These are phyloP conservation scores for Heliophila coronopifolia DNA, from an alignment of 441 rosid genomes.

Conservation along the genomic window DNA sequence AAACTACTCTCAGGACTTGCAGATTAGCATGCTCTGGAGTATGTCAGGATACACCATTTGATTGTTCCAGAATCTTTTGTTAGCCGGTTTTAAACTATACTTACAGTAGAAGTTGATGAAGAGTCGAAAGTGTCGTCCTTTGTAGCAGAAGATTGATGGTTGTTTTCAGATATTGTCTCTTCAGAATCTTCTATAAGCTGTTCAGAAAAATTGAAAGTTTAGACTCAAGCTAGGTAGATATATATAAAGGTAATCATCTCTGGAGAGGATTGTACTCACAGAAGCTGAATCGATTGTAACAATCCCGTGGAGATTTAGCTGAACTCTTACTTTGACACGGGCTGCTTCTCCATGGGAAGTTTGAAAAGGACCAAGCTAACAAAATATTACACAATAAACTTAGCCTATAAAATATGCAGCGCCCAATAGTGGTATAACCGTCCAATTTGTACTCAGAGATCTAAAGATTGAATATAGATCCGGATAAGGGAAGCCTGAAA, in stretches of 20 bases:
- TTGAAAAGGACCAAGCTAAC: conserved; percentile 59
- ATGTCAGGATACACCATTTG: background rate
- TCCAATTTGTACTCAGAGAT: background rate
- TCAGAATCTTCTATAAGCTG: conserved; percentile 42
- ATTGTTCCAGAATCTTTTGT: conserved; percentile 1
- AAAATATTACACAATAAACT: conserved; percentile 21
- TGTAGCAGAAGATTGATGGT: conserved; percentile 27
- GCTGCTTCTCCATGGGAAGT: conserved; percentile 35
- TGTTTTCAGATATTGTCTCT: conserved; percentile 30
- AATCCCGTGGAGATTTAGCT: conserved; percentile 57
- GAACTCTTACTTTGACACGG: conserved; percentile 55
- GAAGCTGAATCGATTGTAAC: conserved; percentile 49
- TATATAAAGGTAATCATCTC: background rate
- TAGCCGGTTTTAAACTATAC: conserved; percentile 17
- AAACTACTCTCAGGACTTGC: conserved; percentile 5
- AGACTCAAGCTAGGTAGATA: conserved; percentile 10
- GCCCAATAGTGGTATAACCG: background rate
- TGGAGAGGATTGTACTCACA: conserved; percentile 33
- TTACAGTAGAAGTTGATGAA: conserved; percentile 35
- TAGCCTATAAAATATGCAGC: conserved; percentile 1
- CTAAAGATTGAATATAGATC: background rate
- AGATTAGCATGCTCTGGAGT: background rate
- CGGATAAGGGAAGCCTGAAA: background rate
- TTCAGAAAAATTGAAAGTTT: conserved; percentile 16
- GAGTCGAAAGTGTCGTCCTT: conserved; percentile 26